Conservation (phyloP, 2,329 filamentous ascomycete genomes). For the Penicillium psychrosexuale region DNA sequence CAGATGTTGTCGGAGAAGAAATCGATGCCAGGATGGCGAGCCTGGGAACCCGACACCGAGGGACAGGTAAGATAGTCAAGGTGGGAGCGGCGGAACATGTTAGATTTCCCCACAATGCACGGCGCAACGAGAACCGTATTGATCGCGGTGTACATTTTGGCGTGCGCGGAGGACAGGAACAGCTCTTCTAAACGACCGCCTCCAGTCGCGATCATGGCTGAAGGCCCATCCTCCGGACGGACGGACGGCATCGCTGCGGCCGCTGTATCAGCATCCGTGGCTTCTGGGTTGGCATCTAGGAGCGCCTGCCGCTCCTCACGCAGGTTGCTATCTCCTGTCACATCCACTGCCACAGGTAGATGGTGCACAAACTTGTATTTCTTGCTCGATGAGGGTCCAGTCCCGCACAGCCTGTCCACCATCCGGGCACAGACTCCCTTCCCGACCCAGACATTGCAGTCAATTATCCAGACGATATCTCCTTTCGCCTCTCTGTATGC, state of each 20-base stretch:
- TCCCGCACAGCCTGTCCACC: conserved; percentile 81
- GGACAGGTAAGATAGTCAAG: conserved; percentile 66
- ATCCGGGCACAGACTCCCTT: conserved; percentile 77
- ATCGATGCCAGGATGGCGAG: conserved; percentile 68
- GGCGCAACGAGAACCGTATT: conserved; percentile 88
- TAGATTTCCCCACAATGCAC: conserved; percentile 94
- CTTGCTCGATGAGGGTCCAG: conserved; percentile 44
- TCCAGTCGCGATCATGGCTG: conserved; percentile 43
- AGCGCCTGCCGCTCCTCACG: conserved; percentile 28
- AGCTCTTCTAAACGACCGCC: conserved; percentile 89
- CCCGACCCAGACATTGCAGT: conserved; percentile 94
- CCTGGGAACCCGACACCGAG: conserved; percentile 49
- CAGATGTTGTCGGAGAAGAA: conserved; percentile 96
- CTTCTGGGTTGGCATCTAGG: conserved; percentile 20
- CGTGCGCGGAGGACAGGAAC: conserved; percentile 89
- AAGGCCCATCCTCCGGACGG: conserved; percentile 20
- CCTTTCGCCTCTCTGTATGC: conserved; percentile 85
- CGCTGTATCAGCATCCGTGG: conserved; percentile 4
- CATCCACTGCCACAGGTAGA: conserved; percentile 83
- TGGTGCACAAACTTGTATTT: conserved; percentile 92
- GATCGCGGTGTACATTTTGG: conserved; percentile 97
- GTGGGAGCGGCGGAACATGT: conserved; percentile 95
- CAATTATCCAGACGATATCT: conserved; percentile 89
- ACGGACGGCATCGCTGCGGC: conserved; percentile 7
- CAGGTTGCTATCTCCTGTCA: conserved; percentile 36